Percentiles rank a stretch among this genome's conserved stretches.
Conservation (phyloP, 257 asterid species). For the Ballota nigra region DNA sequence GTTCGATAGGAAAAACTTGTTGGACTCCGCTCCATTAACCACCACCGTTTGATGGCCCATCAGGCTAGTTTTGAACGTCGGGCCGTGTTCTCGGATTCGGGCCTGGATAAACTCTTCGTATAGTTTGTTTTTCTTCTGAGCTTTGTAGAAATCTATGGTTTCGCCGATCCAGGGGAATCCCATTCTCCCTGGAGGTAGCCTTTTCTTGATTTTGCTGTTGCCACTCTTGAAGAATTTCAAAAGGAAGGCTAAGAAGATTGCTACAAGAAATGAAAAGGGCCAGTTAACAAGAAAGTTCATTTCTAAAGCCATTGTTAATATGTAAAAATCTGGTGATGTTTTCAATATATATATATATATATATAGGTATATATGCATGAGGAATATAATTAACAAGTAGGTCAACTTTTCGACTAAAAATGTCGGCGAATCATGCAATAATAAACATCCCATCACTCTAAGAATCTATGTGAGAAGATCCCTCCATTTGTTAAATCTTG, state of each 20-base stretch:
- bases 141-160: conserved; percentile 66
- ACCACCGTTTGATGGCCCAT: conserved; percentile 85
- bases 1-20: conserved; percentile 72
- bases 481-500: not conserved
- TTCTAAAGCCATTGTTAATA: conserved; percentile 31
- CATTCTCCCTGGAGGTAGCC: conserved; percentile 71
- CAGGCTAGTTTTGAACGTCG: conserved; percentile 66
- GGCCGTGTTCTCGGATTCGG: conserved; percentile 56
- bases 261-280: conserved; percentile 20
- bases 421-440: conserved; percentile 42
- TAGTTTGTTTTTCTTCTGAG: conserved; percentile 63
- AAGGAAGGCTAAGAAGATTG: conserved; percentile 29
- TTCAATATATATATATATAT: conserved; percentile 27
- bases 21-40: conserved; percentile 79
- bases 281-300: conserved; percentile 21
- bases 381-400: conserved; percentile 26
- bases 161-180: conserved; percentile 89
- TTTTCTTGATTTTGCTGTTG: conserved; percentile 29
- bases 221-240: conserved; percentile 20
- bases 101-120: conserved; percentile 66
- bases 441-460: conserved; percentile 9
- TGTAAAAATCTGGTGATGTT: not conserved
- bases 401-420: conserved; percentile 24
- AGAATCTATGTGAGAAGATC: conserved; percentile 10
- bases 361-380: conserved; percentile 31